Evolutionary conservation across 352 stramenopile species (phyloP).

Genomic region (Achlya hypogyna): DNA sequence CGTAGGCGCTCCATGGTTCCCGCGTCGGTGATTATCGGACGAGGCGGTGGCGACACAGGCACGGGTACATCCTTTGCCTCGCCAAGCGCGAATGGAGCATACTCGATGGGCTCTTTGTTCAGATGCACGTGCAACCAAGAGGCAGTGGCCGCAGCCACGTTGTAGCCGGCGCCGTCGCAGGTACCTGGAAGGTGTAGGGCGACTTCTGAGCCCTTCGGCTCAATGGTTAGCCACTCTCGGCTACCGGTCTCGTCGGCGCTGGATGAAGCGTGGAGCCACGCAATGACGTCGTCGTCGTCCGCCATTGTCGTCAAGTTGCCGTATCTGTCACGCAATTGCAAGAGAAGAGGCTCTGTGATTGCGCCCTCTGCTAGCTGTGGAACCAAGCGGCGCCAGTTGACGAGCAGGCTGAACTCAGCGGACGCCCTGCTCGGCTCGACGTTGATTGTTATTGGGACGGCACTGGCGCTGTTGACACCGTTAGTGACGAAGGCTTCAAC

Average conservation of each 20-base stretch:
- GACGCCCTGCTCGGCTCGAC: no score
- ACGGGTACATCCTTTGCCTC: background rate
- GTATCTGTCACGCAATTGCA: background rate
- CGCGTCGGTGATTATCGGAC: background rate
- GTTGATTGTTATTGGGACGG: no score
- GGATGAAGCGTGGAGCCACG: background rate
- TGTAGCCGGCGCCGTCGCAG: no score
- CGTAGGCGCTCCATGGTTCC: background rate
- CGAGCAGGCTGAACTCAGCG: background rate
- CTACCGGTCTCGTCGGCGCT: no score
- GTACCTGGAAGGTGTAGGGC: no score
- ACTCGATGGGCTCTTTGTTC: constrained; percentile 4
- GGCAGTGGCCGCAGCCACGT: no score
- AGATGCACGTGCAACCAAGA: background rate
- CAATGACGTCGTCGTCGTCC: background rate
- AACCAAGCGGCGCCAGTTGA: background rate
- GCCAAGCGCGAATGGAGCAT: constrained; percentile 1
- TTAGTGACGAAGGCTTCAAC: background rate
- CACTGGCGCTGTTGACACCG: no score
- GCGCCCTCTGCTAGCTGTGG: no score
- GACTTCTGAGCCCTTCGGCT: no score
- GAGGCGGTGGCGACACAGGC: background rate
- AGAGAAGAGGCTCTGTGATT: background rate
- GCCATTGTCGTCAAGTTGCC: background rate
- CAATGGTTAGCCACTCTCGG: no score